A percentile compares a stretch with the other conserved stretches of the same genome.
These are phyloP conservation scores for Immersiporthe knoxdaviesiana DNA, from an alignment of 2,329 filamentous ascomycete genomes.

Conservation along the genomic window DNA sequence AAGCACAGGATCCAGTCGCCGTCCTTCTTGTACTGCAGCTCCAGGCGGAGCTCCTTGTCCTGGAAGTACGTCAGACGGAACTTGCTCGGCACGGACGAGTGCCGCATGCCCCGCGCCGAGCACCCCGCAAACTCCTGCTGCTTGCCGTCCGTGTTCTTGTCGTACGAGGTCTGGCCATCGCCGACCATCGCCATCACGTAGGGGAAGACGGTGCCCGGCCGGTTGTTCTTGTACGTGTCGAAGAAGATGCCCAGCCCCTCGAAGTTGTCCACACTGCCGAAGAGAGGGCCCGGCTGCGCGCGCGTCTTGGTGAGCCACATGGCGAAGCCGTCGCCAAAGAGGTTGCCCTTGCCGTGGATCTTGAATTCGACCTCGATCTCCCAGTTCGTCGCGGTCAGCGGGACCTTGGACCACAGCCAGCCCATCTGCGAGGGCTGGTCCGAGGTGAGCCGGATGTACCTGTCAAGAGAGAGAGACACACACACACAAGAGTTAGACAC, in stretches of 20 bases:
- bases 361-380: slow-evolving; percentile 97
- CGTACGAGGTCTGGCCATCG: slow-evolving; percentile 85
- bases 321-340: slow-evolving; percentile 95
- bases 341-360: slow-evolving; percentile 83
- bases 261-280: slow-evolving; percentile 85
- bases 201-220: slow-evolving; percentile 91
- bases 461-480: slow-evolving; percentile 40
- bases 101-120: slow-evolving; percentile 88
- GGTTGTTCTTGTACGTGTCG: slow-evolving; percentile 99
- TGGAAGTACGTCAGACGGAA: slow-evolving; percentile 93
- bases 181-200: slow-evolving; percentile 99
- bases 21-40: slow-evolving; percentile 92
- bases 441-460: slow-evolving; percentile 90
- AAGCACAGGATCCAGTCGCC: slow-evolving; percentile 91
- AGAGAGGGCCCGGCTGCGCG: slow-evolving; percentile 78
- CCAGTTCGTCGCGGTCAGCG: slow-evolving; percentile 97
- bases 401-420: slow-evolving; percentile 92
- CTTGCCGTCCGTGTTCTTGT: slow-evolving; percentile 95
- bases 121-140: slow-evolving; percentile 90
- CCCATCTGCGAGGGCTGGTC: slow-evolving; percentile 89
- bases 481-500: slow-evolving; percentile 17
- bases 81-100: slow-evolving; percentile 78
- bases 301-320: slow-evolving; percentile 98
- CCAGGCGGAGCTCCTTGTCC: slow-evolving; percentile 87
- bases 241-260: slow-evolving; percentile 95